These are phyloP conservation scores for Gossypium bickii DNA, from an alignment of 345 rosid genomes.

Conservation along the genomic window DNA sequence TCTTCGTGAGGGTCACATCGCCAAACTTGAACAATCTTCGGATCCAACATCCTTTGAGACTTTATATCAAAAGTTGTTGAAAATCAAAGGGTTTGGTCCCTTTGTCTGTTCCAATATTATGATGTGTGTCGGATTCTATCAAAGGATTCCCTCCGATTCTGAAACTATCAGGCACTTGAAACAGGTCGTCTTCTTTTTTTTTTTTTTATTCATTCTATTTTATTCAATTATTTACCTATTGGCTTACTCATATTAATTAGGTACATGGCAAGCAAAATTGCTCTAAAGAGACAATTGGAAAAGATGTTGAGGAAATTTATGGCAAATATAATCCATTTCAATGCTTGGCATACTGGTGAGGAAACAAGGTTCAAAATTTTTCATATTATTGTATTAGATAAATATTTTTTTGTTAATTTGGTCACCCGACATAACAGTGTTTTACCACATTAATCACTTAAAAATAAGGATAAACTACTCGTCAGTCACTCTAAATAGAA, in stretches of 20 bases:
- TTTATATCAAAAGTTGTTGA: conserved; percentile 4
- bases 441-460: too few species aligned
- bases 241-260: not conserved
- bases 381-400: conserved; percentile 6
- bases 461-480: too few species aligned
- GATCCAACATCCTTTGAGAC: not conserved
- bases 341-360: not conserved
- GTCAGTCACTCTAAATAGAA: too few species aligned
- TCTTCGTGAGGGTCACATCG: conserved; percentile 9
- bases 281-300: not conserved
- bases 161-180: conserved; percentile 41
- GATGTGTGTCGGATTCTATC: conserved; percentile 47
- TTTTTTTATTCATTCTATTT: not conserved
- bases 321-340: conserved; percentile 11
- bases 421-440: too few species aligned
- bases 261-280: conserved; percentile 28
- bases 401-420: too few species aligned
- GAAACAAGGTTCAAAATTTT: not conserved
- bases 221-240: not conserved
- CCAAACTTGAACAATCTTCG: conserved; percentile 13
- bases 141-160: conserved; percentile 38
- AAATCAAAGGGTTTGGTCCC: conserved; percentile 37
- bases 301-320: conserved; percentile 26
- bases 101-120: conserved; percentile 37
- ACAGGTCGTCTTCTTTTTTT: not conserved